Base-by-base conservation (phyloP, 805 yeast species). In the Yamadazyma paraphyllophila region DNA sequence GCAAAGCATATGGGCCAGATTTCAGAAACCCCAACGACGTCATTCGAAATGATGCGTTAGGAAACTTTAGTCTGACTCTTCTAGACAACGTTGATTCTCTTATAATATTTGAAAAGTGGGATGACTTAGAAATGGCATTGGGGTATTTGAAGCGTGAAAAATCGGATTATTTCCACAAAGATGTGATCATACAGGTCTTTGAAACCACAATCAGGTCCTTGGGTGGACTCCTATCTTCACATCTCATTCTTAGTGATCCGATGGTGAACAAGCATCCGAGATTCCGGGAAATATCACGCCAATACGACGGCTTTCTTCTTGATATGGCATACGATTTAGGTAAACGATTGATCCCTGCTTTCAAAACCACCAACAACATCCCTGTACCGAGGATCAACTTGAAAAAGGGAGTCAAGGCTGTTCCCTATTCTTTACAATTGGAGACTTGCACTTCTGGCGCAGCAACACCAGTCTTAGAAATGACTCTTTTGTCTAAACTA, bases 371-470 rank as follows among this genome's bases (percentile, higher is more conserved):
- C 2, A 67, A 78, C 0, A 83, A 83, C 0, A 71, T 90, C 7
- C 97, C 97, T 0, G 71, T 76, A n/a, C 89, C 98, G 0, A 67
- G 97, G 49, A 78, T 88, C 7, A 88, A 91, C 59, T 61, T 91
- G 17, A 66, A 66, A 13, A 54, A 67, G 16, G 92, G 91, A 0
- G 67, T 78, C 1, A 56, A 43, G 44, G 63, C 30, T 43, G 66
- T 82, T 0, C 80, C 85, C 0, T 48, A 62, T 6, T 56, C 59
- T 1, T 49, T 79, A 4, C 74, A 78, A 41, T 52, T 68, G 10
- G 95, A 88, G 49, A 90, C 90, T 6, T 90, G 96, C 59, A 78
- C 90, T 0, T 85, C 97, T 0, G 97, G 97, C 2, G 92, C 91
- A 13, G 85, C 90, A 0, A 81, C 91, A 1, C 87, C 96, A 2